A percentile compares a stretch with the other conserved stretches of the same genome.
phyloP scores from a whole-genome alignment of 768 basidiomycete species.

The Suillus spraguei region DNA sequence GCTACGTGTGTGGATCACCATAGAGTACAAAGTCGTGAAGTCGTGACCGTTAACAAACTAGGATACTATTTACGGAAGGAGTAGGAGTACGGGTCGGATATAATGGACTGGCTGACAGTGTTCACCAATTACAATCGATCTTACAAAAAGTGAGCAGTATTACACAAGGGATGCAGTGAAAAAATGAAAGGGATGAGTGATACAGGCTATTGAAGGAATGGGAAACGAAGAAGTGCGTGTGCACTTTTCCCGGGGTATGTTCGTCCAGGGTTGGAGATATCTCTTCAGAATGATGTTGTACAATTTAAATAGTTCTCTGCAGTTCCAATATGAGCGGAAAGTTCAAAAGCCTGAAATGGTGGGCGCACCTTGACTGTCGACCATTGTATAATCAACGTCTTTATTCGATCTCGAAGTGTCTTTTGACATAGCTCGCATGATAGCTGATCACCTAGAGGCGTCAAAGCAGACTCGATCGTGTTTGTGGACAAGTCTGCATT shows the following conservation, averaged over 20 bases:
- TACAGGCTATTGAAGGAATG: not conserved
- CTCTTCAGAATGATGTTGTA: not conserved
- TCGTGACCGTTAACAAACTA: not conserved
- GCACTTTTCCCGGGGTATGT: slow-evolving; percentile 2
- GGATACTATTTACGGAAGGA: slow-evolving; percentile 1
- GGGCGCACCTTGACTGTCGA: slow-evolving; percentile 68
- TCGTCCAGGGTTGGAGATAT: not conserved
- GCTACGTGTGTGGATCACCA: slow-evolving; percentile 6
- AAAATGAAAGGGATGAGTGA: not conserved
- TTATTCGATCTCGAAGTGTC: slow-evolving; percentile 65
- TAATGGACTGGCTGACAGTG: not conserved
- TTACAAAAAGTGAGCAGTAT: slow-evolving; percentile 7
- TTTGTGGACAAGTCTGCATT: slow-evolving; percentile 68
- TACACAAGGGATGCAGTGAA: slow-evolving; percentile 5
- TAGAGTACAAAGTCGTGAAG: slow-evolving; percentile 4
- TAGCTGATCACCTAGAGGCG: slow-evolving; percentile 69
- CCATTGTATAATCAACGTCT: slow-evolving; percentile 73
- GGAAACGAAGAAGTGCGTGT: not conserved
- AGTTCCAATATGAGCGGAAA: not conserved
- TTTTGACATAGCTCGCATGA: slow-evolving; percentile 69
- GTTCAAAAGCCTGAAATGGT: too few species aligned
- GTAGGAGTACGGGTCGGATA: slow-evolving; percentile 10
- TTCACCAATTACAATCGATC: slow-evolving; percentile 5
- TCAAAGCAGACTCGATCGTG: slow-evolving; percentile 71
- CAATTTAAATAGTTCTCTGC: slow-evolving; percentile 3